These are phyloP conservation scores for Colletotrichum simmondsii DNA, from an alignment of 2,329 filamentous ascomycete species.

Conservation along the genomic window DNA sequence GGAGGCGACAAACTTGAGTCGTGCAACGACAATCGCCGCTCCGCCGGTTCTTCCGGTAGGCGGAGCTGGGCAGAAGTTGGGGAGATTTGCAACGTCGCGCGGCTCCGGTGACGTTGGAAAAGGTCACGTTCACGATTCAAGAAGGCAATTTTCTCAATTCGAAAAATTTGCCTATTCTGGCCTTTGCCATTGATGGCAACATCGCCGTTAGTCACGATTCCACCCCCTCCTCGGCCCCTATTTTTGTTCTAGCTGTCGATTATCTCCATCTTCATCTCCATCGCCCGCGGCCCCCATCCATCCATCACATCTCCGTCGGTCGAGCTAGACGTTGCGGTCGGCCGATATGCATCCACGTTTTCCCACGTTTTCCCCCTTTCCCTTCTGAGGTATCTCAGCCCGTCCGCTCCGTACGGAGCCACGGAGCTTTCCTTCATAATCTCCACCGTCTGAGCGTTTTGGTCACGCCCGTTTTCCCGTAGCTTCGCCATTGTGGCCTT, in stretches of 20 bases:
- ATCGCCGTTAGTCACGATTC: not conserved
- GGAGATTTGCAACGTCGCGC: not conserved
- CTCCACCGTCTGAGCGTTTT: constrained; percentile 28
- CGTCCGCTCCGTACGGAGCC: not conserved
- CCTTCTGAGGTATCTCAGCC: not conserved
- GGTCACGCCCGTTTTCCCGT: not conserved
- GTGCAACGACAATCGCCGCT: not conserved
- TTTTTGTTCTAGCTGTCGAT: not conserved
- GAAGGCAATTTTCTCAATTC: not conserved
- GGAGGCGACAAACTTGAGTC: not conserved
- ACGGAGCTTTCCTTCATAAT: constrained; percentile 20
- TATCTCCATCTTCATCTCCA: not conserved
- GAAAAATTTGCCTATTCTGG: not conserved
- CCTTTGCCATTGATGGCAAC: not conserved
- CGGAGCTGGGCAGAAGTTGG: not conserved
- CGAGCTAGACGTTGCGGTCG: not conserved
- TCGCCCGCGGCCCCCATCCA: no score
- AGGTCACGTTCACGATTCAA: not conserved
- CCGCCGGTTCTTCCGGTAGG: not conserved
- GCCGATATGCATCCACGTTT: constrained; percentile 10
- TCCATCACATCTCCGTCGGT: not conserved
- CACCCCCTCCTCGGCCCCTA: no score
- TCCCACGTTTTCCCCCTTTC: not conserved
- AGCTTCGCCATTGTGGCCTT: not conserved
- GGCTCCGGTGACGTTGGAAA: not conserved